Evolutionary conservation across 495 filamentous ascomycete species (phyloP).

Genomic region (Diplogelasinospora grovesii): DNA sequence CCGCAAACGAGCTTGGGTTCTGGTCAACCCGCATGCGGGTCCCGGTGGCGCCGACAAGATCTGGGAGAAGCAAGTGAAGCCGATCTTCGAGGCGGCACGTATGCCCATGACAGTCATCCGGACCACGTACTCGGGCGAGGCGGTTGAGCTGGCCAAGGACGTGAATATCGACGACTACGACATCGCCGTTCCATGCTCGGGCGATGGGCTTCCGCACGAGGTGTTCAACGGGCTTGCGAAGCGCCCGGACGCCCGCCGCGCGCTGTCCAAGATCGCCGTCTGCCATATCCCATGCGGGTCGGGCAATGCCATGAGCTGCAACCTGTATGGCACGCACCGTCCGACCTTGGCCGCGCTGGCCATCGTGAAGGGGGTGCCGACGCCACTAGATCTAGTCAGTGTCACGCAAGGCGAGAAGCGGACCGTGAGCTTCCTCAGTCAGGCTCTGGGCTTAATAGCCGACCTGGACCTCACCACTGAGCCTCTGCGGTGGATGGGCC

Average conservation of each 20-base stretch:
- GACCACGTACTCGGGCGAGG: constrained; percentile 70
- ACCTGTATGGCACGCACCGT: constrained; percentile 74
- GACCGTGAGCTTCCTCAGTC: constrained; percentile 81
- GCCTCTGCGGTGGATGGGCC: constrained; percentile 86
- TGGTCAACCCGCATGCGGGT: constrained; percentile 88
- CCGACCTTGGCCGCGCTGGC: constrained; percentile 69
- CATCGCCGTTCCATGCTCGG: constrained; percentile 80
- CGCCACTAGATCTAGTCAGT: constrained; percentile 76
- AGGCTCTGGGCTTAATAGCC: constrained; percentile 83
- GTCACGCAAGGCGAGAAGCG: constrained; percentile 72
- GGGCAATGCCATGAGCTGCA: constrained; percentile 91
- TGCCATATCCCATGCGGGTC: constrained; percentile 87
- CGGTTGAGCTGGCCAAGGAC: constrained; percentile 66
- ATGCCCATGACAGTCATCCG: constrained; percentile 70
- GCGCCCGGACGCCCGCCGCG: constrained; percentile 64
- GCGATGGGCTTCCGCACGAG: constrained; percentile 87
- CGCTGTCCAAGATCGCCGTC: constrained; percentile 73
- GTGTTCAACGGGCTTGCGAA: constrained; percentile 88
- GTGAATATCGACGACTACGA: constrained; percentile 78
- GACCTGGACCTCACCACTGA: constrained; percentile 87
- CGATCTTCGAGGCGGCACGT: constrained; percentile 74
- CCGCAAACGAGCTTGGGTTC: constrained; percentile 71
- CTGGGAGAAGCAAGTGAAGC: constrained; percentile 70
- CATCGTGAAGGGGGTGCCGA: constrained; percentile 77
- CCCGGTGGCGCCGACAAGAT: constrained; percentile 67